phyloP scores from a whole-genome alignment of 352 stramenopile genomes.

The Globisporangium sylvaticum region DNA sequence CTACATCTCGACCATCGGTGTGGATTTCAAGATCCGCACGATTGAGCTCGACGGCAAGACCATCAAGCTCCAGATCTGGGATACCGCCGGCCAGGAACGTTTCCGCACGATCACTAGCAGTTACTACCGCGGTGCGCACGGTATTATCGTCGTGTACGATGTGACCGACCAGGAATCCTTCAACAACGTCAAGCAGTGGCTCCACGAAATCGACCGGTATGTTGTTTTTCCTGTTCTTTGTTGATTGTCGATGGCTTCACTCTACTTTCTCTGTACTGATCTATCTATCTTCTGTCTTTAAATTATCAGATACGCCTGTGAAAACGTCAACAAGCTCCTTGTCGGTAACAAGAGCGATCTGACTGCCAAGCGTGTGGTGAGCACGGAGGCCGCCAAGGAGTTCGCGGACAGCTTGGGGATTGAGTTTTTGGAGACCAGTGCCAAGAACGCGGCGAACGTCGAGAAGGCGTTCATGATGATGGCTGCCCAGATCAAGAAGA shows the following conservation, averaged over 20 bases:
- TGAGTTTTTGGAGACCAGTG: constrained; percentile 87
- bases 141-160: constrained; percentile 99
- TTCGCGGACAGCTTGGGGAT: constrained; percentile 86
- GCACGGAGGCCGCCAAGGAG: constrained; percentile 91
- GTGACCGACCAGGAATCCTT: constrained; percentile 97
- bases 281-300: background rate
- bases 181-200: constrained; percentile 98
- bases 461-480: constrained; percentile 93
- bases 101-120: constrained; percentile 99
- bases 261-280: background rate
- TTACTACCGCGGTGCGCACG: constrained; percentile 99
- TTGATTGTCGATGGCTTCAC: background rate
- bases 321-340: constrained; percentile 96
- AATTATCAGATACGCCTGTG: constrained; percentile 89
- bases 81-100: constrained; percentile 99
- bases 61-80: constrained; percentile 99
- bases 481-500: constrained; percentile 90
- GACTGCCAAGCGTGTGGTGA: constrained; percentile 91
- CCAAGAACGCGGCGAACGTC: constrained; percentile 88
- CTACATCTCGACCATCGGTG: constrained; percentile 99
- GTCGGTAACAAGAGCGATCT: constrained; percentile 99
- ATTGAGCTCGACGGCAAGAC: constrained; percentile 99
- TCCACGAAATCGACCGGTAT: constrained; percentile 90
- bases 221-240: background rate
- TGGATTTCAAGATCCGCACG: constrained; percentile 99